Evolutionary conservation across 345 rosid genomes (phyloP).

Genomic region (Aquilaria sinensis): DNA sequence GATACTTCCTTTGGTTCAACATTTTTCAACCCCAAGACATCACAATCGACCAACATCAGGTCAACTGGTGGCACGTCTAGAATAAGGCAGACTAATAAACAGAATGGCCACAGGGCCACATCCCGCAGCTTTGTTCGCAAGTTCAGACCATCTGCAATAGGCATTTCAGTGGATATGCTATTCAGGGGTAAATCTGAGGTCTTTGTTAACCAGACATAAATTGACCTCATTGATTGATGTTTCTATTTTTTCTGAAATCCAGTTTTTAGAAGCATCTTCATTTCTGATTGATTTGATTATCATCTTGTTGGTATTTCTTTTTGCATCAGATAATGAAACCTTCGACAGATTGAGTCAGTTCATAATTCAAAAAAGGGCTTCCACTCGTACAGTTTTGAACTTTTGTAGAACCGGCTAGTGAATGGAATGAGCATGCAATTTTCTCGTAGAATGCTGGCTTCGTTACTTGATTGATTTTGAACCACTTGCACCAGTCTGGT

Average conservation of each 20-base stretch:
- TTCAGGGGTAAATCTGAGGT: slow-evolving; percentile 59
- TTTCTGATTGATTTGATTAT: no score
- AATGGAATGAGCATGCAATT: no score
- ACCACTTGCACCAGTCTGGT: no score
- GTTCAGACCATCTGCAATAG: slow-evolving; percentile 46
- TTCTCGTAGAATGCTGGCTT: no score
- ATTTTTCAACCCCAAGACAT: slow-evolving; percentile 28
- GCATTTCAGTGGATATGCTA: slow-evolving; percentile 44
- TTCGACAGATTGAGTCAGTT: background rate
- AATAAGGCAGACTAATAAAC: slow-evolving; percentile 37
- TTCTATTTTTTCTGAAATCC: no score
- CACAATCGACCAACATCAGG: slow-evolving; percentile 28
- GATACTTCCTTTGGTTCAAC: slow-evolving; percentile 38
- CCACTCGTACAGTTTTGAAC: slow-evolving; percentile 20
- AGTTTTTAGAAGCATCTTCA: no score
- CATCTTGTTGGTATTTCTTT: no score
- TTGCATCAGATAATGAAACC: no score
- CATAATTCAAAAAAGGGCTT: slow-evolving; percentile 12
- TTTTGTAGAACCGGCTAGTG: no score
- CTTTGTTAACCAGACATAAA: slow-evolving; percentile 39
- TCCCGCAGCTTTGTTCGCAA: slow-evolving; percentile 44
- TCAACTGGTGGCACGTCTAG: slow-evolving; percentile 35
- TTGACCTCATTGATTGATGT: no score
- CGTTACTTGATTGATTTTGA: no score
- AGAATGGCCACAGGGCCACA: slow-evolving; percentile 32